Percentiles rank a stretch among this genome's conserved stretches.
Conservation (phyloP, 495 filamentous ascomycete species). For the Penicillium cataractarum region DNA sequence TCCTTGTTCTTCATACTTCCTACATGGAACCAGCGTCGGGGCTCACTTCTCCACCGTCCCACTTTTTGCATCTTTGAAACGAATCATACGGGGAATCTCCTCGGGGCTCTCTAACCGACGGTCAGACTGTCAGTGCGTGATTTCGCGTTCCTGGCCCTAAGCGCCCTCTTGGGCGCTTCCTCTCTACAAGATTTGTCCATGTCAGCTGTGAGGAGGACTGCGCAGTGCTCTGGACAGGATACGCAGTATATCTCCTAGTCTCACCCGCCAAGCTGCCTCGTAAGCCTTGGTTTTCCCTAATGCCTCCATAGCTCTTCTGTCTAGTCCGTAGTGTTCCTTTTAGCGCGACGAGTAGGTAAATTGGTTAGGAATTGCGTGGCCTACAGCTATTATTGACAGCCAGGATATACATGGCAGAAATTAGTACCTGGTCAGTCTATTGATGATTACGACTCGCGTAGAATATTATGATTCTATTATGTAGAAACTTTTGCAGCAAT, state of each 20-base stretch:
- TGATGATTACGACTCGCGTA: background rate
- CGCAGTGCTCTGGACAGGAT: no score
- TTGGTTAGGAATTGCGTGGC: background rate
- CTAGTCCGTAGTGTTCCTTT: background rate
- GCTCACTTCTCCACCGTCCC: slow-evolving; percentile 1
- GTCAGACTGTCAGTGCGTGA: background rate
- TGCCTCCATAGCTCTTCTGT: background rate
- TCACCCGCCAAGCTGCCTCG: background rate
- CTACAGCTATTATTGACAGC: background rate
- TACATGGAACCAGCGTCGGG: background rate
- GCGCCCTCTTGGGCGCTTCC: background rate
- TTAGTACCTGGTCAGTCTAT: background rate
- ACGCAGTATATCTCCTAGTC: background rate
- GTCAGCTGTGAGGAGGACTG: no score
- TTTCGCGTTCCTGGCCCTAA: background rate
- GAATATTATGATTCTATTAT: background rate
- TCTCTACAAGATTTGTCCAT: background rate
- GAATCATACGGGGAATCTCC: background rate
- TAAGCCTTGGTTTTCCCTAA: background rate
- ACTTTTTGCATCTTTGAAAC: slow-evolving; percentile 3
- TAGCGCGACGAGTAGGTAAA: background rate
- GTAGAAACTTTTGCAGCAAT: background rate
- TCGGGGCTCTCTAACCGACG: background rate
- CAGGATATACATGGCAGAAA: background rate
- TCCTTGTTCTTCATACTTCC: background rate